phyloP scores from a whole-genome alignment of 2,329 filamentous ascomycete genomes.

The Didymella segeticola region DNA sequence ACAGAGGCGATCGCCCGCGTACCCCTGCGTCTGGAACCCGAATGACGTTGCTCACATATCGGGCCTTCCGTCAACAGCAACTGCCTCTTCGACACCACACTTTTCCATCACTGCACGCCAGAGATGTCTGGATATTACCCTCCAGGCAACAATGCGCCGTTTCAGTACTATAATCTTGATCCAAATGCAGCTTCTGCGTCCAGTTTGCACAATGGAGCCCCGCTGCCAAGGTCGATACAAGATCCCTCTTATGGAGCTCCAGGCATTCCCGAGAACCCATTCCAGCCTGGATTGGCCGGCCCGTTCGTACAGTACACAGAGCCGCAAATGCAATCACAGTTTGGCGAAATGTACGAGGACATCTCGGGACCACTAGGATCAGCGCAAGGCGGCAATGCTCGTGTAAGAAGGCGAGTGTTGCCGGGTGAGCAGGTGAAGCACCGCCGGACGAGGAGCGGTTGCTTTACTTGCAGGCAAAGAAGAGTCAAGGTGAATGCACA shows the following conservation, averaged over 20 bases:
- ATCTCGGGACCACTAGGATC: slow-evolving; percentile 33
- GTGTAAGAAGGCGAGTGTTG: slow-evolving; percentile 39
- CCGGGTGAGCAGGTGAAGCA: slow-evolving; percentile 81
- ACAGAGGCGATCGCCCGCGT: slow-evolving; percentile 42
- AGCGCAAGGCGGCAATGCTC: slow-evolving; percentile 36
- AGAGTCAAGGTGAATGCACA: slow-evolving; percentile 71
- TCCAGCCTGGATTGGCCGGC: slow-evolving; percentile 38
- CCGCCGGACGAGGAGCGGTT: slow-evolving; percentile 89
- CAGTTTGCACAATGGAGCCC: slow-evolving; percentile 28
- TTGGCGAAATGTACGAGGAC: slow-evolving; percentile 48
- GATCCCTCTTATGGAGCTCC: slow-evolving; percentile 36
- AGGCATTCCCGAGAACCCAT: slow-evolving; percentile 39
- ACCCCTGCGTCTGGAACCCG: slow-evolving; percentile 43
- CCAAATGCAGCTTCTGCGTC: slow-evolving; percentile 34
- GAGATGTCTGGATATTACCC: slow-evolving; percentile 50
- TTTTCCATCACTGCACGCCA: slow-evolving; percentile 19
- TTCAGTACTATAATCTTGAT: slow-evolving; percentile 47
- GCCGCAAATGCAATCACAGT: slow-evolving; percentile 40
- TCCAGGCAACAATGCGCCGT: slow-evolving; percentile 40
- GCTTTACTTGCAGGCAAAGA: slow-evolving; percentile 87
- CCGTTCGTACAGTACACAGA: slow-evolving; percentile 43
- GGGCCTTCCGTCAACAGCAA: slow-evolving; percentile 35
- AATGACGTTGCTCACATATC: slow-evolving; percentile 49
- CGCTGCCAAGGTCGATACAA: slow-evolving; percentile 34
- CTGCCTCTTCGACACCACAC: slow-evolving; percentile 29